These are phyloP conservation scores for Calycina marina DNA, from an alignment of 2,329 filamentous ascomycete species.

Conservation along the genomic window DNA sequence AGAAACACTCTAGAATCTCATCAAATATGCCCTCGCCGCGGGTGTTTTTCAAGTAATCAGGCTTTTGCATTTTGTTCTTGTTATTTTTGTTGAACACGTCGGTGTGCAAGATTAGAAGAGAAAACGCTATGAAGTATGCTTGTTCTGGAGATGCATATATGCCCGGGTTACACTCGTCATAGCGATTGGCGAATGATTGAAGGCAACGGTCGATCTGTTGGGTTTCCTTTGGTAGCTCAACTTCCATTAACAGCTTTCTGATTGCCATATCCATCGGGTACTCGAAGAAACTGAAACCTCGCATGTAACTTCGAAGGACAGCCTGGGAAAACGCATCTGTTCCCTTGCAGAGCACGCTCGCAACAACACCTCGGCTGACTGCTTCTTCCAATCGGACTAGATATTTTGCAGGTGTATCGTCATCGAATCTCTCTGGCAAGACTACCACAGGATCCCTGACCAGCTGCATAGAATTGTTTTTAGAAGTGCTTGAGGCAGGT, in stretches of 20 bases:
- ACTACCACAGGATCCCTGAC: conserved; percentile 49
- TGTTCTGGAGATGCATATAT: conserved; percentile 85
- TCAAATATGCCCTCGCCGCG: conserved; percentile 83
- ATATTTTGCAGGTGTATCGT: conserved; percentile 83
- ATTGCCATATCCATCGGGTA: conserved; percentile 98
- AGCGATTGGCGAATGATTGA: conserved; percentile 88
- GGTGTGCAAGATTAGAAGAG: conserved; percentile 87
- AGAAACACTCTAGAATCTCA: conserved; percentile 89
- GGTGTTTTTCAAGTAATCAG: conserved; percentile 91
- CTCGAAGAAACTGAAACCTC: conserved; percentile 85
- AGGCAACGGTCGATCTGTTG: conserved; percentile 94
- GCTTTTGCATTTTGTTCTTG: conserved; percentile 96
- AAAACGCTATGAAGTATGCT: conserved; percentile 97
- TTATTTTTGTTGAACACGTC: conserved; percentile 99
- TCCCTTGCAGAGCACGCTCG: conserved; percentile 73
- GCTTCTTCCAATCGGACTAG: conserved; percentile 69
- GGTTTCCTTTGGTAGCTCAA: conserved; percentile 89
- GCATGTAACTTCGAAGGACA: conserved; percentile 87
- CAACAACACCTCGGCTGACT: conserved; percentile 69
- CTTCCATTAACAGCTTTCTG: conserved; percentile 89
- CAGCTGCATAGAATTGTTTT: conserved; percentile 71
- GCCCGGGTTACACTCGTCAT: conserved; percentile 95
- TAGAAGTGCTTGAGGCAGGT: conserved; percentile 56
- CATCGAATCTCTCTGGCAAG: conserved; percentile 68
- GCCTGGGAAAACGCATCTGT: conserved; percentile 69